Percentiles rank a stretch among this genome's conserved stretches.
Conservation (phyloP, 352 stramenopile species). For the Blastocystis sp. region DNA sequence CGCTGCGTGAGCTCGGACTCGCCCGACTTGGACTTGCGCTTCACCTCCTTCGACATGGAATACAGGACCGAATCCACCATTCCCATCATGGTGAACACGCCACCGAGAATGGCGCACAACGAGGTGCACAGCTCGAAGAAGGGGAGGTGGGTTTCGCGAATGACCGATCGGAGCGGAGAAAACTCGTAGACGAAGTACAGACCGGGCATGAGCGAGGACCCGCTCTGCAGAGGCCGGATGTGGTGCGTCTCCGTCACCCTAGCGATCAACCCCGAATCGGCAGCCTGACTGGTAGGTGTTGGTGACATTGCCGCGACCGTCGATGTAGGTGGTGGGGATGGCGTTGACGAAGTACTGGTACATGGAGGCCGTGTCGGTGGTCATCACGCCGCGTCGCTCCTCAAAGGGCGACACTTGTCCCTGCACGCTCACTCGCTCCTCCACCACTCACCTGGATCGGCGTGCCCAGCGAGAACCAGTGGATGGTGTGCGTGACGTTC, state of each 20-base stretch:
- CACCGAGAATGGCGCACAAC: slow-evolving; percentile 56
- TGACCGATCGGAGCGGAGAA: slow-evolving; percentile 74
- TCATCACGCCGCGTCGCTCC: slow-evolving; percentile 28
- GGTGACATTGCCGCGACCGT: slow-evolving; percentile 8
- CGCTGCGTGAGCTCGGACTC: slow-evolving; percentile 41
- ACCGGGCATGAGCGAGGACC: slow-evolving; percentile 75
- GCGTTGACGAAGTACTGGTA: slow-evolving; percentile 83
- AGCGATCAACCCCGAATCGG: not conserved
- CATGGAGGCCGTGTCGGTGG: slow-evolving; percentile 8
- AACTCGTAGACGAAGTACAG: slow-evolving; percentile 88
- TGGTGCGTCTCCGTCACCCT: slow-evolving; percentile 67
- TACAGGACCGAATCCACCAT: slow-evolving; percentile 42
- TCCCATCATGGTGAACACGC: slow-evolving; percentile 63
- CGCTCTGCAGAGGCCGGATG: slow-evolving; percentile 21
- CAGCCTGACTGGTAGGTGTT: slow-evolving; percentile 58
- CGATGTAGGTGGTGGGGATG: slow-evolving; percentile 77
- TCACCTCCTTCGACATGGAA: not conserved
- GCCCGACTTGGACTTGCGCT: not conserved
- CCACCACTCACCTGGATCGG: not conserved
- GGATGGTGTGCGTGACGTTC: slow-evolving; percentile 65
- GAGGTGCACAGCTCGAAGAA: slow-evolving; percentile 68
- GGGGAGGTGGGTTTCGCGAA: slow-evolving; percentile 14
- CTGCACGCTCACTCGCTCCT: not conserved
- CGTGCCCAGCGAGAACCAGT: slow-evolving; percentile 32
- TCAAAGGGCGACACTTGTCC: slow-evolving; percentile 46